Base-by-base conservation (phyloP, 2,329 filamentous ascomycete genomes). In the Cyclaneusma minus region DNA sequence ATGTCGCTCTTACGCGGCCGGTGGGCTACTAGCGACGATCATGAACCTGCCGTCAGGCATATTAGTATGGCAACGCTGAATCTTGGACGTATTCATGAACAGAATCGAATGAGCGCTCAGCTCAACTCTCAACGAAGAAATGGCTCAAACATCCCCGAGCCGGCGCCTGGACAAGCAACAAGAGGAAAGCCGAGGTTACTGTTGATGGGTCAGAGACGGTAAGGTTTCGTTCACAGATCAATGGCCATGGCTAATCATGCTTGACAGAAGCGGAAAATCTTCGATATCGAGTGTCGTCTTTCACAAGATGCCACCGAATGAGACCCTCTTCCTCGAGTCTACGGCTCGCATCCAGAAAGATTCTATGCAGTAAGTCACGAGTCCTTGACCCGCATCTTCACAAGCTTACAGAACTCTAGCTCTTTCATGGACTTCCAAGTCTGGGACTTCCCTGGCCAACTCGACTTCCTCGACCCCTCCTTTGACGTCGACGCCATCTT, bases 361-460 rank as follows among this genome's bases (percentile, higher is more conserved):
- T 41, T 82, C 80, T 3, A 85, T 95, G 63, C 82, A 89, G 85
- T 94, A 52, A 56, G 82, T 59, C 3, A 21, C 21, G 24, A 12
- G 13, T n/a, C 13, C 22, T 19, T 17, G 7, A 22, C 6, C 13
- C 16, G 16, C 18, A 13, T n/a, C 21, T 27, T 27, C 22, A 39
- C 18, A 16, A n/a, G 14, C 8, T 13, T n/a, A n/a, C n/a, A n/a
- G n/a, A n/a, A n/a, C 5, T 22, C 11, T 31, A 94, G 84, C 40
- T 95, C 89, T 3, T 95, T 98, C 49, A 94, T 95, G 84, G 87
- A 95, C 48, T 94, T 95, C 40, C 87, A 95, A 54, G 82, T 94
- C 24, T 94, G 85, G 81, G 89, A 98, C 48, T 85, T 98, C 31
- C 89, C 89, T 2, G 85, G 87, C 13, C 85, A 95, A 53, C 71